phyloP scores from a whole-genome alignment of 1,284 basidiomycete genomes.

The Ustilago sp. region DNA sequence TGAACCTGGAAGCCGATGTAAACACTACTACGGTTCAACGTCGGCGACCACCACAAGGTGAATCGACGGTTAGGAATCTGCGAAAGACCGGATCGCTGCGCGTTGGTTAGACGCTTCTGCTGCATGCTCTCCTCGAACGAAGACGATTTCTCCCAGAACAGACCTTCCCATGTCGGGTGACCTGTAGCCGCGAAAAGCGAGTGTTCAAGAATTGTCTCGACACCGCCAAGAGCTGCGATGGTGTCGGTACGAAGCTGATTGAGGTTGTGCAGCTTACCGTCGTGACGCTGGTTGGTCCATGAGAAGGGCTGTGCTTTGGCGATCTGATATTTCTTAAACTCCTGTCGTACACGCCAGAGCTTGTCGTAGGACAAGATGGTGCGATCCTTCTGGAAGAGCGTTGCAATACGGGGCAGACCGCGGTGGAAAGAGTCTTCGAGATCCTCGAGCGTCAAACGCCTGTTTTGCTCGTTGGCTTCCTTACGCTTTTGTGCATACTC shows the following conservation, averaged over 20 bases:
- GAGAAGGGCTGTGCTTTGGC: constrained; percentile 88
- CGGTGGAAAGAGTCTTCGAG: constrained; percentile 97
- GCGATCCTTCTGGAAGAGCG: constrained; percentile 96
- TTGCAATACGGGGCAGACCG: constrained; percentile 97
- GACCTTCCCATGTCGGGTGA: constrained; percentile 76
- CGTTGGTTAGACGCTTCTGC: constrained; percentile 81
- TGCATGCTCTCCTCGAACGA: constrained; percentile 98
- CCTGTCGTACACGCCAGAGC: constrained; percentile 84
- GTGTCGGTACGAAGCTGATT: constrained; percentile 99
- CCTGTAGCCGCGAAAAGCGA: constrained; percentile 97
- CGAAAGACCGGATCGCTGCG: constrained; percentile 93
- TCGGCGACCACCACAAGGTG: constrained; percentile 98
- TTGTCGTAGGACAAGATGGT: constrained; percentile 98
- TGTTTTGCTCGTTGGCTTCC: constrained; percentile 97
- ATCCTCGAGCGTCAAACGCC: constrained; percentile 96
- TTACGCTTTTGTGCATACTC: constrained; percentile 99
- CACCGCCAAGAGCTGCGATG: constrained; percentile 97
- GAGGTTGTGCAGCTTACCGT: constrained; percentile 97
- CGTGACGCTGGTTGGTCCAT: constrained; percentile 98
- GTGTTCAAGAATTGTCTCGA: constrained; percentile 96
- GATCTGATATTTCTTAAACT: constrained; percentile 98
- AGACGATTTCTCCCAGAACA: constrained; percentile 73
- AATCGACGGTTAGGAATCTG: constrained; percentile 99
- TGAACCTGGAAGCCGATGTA: constrained; percentile 99
- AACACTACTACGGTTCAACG: constrained; percentile 96